Percentiles rank a stretch among this genome's conserved stretches.
These are phyloP conservation scores for Clavariopsis aquatica DNA, from an alignment of 495 filamentous ascomycete genomes.

Conservation along the genomic window DNA sequence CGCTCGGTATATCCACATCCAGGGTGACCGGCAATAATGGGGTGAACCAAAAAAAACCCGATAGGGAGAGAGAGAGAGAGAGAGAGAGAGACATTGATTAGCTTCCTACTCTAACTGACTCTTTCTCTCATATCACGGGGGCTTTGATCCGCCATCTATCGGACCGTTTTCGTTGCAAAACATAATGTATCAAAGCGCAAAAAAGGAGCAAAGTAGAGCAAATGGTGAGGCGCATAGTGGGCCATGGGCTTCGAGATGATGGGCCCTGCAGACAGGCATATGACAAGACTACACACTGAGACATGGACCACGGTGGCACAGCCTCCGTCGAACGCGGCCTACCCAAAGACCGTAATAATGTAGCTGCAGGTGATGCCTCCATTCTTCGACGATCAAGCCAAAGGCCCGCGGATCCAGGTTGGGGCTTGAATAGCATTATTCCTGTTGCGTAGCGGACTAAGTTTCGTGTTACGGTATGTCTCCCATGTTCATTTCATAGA, in stretches of 20 bases:
- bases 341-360: constrained; percentile 15
- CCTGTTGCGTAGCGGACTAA: not conserved
- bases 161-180: constrained; percentile 1
- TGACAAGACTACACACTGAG: constrained; percentile 33
- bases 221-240: not conserved
- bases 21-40: not conserved
- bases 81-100: not conserved
- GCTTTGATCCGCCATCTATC: not conserved
- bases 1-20: not conserved
- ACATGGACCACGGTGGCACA: constrained; percentile 31
- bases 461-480: not conserved
- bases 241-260: not conserved
- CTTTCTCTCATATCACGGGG: not conserved
- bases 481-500: constrained; percentile 1
- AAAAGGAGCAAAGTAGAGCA: not conserved
- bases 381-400: not conserved
- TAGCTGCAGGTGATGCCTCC: constrained; percentile 6
- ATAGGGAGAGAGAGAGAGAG: too few relatives aligned
- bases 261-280: constrained; percentile 32
- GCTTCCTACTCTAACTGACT: too few relatives aligned
- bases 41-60: too few relatives aligned
- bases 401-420: not conserved
- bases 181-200: not conserved
- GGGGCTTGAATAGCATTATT: not conserved
- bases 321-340: constrained; percentile 22